phyloP scores from a whole-genome alignment of 2,329 filamentous ascomycete species.

The Colletotrichum somersetense region DNA sequence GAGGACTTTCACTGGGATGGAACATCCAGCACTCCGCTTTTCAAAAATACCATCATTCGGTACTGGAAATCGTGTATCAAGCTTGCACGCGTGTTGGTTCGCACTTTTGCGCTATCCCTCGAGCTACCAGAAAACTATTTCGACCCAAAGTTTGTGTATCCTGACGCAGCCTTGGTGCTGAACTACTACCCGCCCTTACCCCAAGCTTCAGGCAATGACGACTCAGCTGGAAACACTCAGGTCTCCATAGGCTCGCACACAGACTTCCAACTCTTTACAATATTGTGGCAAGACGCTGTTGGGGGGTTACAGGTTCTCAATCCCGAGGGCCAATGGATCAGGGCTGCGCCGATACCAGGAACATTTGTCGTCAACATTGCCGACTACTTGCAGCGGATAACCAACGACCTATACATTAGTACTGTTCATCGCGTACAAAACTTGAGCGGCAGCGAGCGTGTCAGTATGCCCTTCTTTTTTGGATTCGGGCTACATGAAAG shows the following conservation, averaged over 20 bases:
- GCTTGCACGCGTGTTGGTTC: constrained; percentile 64
- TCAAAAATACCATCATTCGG: constrained; percentile 59
- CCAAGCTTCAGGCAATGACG: background rate
- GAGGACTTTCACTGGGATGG: constrained; percentile 67
- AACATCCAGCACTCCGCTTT: constrained; percentile 60
- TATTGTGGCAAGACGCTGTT: constrained; percentile 58
- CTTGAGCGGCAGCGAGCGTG: constrained; percentile 52
- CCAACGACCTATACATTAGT: constrained; percentile 62
- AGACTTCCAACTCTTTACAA: constrained; percentile 65
- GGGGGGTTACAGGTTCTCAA: constrained; percentile 60
- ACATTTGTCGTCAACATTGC: constrained; percentile 66
- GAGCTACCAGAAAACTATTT: constrained; percentile 67
- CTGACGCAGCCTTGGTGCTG: constrained; percentile 58
- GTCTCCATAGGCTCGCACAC: constrained; percentile 65
- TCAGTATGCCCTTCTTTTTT: constrained; percentile 63
- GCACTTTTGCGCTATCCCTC: constrained; percentile 67
- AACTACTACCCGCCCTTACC: constrained; percentile 54
- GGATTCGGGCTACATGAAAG: constrained; percentile 56
- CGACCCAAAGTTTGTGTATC: constrained; percentile 65
- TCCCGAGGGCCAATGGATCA: constrained; percentile 55
- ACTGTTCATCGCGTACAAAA: constrained; percentile 64
- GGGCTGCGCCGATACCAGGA: constrained; percentile 54
- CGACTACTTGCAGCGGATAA: constrained; percentile 64
- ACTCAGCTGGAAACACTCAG: constrained; percentile 18
- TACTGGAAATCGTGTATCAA: constrained; percentile 64